Evolutionary conservation across 768 basidiomycete species (phyloP).

Genomic region (Tephrocybe rancida): DNA sequence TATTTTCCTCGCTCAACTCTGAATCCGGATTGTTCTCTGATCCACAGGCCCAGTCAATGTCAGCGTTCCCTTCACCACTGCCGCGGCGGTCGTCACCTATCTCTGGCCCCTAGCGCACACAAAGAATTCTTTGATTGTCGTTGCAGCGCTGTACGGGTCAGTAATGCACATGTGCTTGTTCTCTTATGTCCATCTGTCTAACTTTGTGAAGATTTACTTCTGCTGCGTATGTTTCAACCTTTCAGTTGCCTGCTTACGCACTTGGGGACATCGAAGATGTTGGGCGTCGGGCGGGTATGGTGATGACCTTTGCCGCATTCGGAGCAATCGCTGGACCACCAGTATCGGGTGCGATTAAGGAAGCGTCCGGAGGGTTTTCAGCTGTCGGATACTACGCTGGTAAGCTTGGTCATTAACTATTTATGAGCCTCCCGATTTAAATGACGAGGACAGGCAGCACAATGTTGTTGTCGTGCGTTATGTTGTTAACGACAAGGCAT

Average conservation of each 20-base stretch:
- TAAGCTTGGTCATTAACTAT: conserved; percentile 13
- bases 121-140: conserved; percentile 41
- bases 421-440: neutral
- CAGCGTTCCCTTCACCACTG: conserved; percentile 51
- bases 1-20: neutral
- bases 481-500: conserved; percentile 42
- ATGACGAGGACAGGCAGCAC: conserved; percentile 17
- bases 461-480: conserved; percentile 40
- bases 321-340: conserved; percentile 64
- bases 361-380: conserved; percentile 44
- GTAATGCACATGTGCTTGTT: conserved; percentile 12
- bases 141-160: conserved; percentile 62
- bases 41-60: conserved; percentile 58
- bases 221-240: conserved; percentile 50
- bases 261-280: conserved; percentile 57
- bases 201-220: conserved; percentile 41
- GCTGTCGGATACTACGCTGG: conserved; percentile 55
- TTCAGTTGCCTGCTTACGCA: conserved; percentile 46
- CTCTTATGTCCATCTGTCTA: neutral
- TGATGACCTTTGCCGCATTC: conserved; percentile 50
- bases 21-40: neutral
- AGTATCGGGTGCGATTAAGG: conserved; percentile 61
- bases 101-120: conserved; percentile 59
- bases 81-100: conserved; percentile 55
- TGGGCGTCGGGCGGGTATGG: conserved; percentile 59